These are phyloP conservation scores for Pythium folliculosum DNA, from an alignment of 352 stramenopile species.

Conservation along the genomic window DNA sequence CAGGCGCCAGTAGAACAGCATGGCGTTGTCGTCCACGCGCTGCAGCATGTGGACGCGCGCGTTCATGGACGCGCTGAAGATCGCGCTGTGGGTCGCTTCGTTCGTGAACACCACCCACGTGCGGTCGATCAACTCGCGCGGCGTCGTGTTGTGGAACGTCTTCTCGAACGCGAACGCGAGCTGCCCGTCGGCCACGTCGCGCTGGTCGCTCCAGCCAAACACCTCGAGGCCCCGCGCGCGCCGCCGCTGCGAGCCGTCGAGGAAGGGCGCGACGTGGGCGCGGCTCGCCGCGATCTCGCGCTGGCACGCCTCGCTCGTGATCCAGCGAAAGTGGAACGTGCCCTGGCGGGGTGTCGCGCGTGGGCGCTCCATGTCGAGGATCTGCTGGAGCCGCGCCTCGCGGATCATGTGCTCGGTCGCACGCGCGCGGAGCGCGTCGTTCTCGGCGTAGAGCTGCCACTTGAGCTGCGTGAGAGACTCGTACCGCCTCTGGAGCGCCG, in stretches of 20 bases:
- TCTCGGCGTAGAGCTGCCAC: conserved; percentile 11
- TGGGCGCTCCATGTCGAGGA: conserved; percentile 3
- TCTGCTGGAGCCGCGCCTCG: conserved; percentile 13
- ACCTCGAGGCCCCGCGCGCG: conserved; percentile 5
- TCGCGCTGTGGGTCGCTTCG: neutral
- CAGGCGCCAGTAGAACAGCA: conserved; percentile 17
- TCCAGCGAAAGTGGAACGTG: neutral
- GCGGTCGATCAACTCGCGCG: conserved; percentile 4
- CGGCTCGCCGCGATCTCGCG: neutral
- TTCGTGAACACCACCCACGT: conserved; percentile 16
- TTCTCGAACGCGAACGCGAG: conserved; percentile 20
- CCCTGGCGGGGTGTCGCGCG: neutral
- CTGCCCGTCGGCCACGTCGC: neutral
- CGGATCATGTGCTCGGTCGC: conserved; percentile 13
- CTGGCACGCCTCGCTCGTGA: neutral
- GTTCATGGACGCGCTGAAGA: conserved; percentile 20
- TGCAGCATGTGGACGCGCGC: conserved; percentile 1
- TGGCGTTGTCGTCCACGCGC: conserved; percentile 15
- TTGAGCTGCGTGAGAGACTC: conserved; percentile 8
- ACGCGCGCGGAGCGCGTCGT: conserved; percentile 4
- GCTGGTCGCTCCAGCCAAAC: conserved; percentile 16
- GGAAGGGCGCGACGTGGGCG: neutral
- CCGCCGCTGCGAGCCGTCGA: no score
- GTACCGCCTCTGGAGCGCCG: neutral
- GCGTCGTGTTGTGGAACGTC: neutral